phyloP scores from a whole-genome alignment of 1,284 basidiomycete species.

The Ceratobasidium sp. region DNA sequence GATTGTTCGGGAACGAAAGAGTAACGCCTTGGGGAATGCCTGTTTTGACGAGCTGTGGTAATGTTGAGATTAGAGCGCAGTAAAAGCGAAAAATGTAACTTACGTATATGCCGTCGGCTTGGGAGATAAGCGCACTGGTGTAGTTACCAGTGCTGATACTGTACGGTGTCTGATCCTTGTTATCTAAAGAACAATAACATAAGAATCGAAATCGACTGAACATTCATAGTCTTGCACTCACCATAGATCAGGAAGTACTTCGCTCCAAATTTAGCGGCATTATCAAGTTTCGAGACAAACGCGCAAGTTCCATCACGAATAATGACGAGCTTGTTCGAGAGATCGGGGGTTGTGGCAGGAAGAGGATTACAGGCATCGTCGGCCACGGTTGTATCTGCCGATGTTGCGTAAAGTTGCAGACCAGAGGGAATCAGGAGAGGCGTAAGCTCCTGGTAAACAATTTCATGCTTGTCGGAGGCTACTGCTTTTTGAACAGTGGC shows the following conservation, averaged over 20 bases:
- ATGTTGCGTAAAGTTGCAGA: conserved; percentile 53
- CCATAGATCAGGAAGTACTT: conserved; percentile 66
- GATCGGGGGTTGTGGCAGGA: conserved; percentile 66
- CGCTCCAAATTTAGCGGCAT: conserved; percentile 66
- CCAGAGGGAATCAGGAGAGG: conserved; percentile 46
- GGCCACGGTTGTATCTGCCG: conserved; percentile 50
- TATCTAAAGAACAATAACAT: neutral
- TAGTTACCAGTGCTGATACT: conserved; percentile 57
- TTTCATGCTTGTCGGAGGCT: conserved; percentile 25
- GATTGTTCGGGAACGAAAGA: conserved; percentile 2
- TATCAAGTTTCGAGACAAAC: conserved; percentile 65
- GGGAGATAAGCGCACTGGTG: conserved; percentile 46
- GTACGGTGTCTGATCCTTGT: conserved; percentile 8
- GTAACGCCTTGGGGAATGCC: neutral
- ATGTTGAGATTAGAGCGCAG: conserved; percentile 5
- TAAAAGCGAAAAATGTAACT: conserved; percentile 54
- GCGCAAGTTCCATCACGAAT: conserved; percentile 66
- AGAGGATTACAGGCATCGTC: conserved; percentile 70
- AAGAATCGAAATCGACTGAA: neutral
- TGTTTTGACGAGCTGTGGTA: neutral
- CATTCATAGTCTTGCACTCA: too few species aligned
- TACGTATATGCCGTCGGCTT: conserved; percentile 55
- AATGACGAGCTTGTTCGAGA: conserved; percentile 64
- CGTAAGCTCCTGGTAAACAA: conserved; percentile 49
- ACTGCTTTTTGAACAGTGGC: conserved; percentile 31